Percentiles rank a stretch among this genome's conserved stretches.
phyloP scores from a whole-genome alignment of 2,329 filamentous ascomycete genomes.

The Aspergillus fischeri region DNA sequence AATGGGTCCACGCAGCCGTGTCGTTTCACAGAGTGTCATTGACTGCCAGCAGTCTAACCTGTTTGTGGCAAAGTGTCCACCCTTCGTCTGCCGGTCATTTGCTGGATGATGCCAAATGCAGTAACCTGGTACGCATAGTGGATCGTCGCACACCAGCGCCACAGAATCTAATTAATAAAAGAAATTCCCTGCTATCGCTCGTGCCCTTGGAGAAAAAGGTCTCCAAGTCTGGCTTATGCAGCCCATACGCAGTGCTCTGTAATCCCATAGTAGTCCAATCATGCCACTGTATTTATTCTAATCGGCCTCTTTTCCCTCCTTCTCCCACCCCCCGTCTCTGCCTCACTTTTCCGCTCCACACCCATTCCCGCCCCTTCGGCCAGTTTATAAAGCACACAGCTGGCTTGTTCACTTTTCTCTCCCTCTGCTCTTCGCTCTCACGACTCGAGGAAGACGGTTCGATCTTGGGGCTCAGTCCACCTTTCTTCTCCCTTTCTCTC shows the following conservation, averaged over 20 bases:
- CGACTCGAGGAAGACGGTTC: not conserved
- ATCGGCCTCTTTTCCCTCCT: not conserved
- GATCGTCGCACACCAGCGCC: not conserved
- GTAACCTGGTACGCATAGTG: not conserved
- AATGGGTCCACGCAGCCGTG: not conserved
- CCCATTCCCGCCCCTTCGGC: not conserved
- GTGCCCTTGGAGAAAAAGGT: too few relatives aligned
- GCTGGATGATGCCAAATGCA: not conserved
- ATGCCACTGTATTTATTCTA: not conserved
- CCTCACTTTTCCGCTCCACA: not conserved
- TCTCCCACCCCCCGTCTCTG: not conserved
- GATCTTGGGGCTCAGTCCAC: not conserved
- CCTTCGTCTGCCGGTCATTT: not conserved
- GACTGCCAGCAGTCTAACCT: not conserved
- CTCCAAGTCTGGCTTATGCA: not conserved
- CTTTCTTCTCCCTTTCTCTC: not conserved
- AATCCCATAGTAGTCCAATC: not conserved
- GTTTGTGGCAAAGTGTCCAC: not conserved
- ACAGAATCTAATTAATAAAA: constrained; percentile 7
- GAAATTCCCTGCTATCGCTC: not conserved
- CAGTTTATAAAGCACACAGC: not conserved
- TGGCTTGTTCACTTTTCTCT: not conserved
- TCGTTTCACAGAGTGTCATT: not conserved
- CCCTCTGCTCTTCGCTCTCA: not conserved
- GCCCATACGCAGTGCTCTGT: not conserved